phyloP scores from a whole-genome alignment of 768 basidiomycete species.

The Chalciporus chontae region DNA sequence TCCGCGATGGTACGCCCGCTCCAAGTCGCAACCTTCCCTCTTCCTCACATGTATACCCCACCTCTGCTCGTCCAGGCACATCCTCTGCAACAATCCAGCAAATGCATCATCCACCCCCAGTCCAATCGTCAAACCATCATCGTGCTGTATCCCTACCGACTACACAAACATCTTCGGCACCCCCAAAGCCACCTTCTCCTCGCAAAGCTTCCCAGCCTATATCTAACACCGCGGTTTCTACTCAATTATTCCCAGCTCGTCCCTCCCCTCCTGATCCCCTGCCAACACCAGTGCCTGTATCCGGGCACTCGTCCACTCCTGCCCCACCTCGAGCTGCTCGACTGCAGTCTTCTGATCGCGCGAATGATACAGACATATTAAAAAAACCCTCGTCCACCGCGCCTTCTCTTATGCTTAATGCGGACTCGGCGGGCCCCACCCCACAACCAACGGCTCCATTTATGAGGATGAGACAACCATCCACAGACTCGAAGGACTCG shows the following conservation, averaged over 20 bases:
- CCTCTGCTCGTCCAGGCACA: conserved; percentile 19
- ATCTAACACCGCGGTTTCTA: conserved; percentile 20
- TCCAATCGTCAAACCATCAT: conserved; percentile 28
- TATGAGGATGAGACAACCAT: conserved; percentile 21
- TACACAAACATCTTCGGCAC: conserved; percentile 13
- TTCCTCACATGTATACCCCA: conserved; percentile 22
- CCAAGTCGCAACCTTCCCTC: conserved; percentile 17
- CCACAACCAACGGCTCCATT: conserved; percentile 14
- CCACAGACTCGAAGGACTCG: conserved; percentile 33
- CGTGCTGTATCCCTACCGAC: conserved; percentile 37
- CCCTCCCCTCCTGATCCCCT: conserved; percentile 17
- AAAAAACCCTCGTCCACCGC: conserved; percentile 66
- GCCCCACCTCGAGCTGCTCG: conserved; percentile 26
- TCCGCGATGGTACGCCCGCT: conserved; percentile 20
- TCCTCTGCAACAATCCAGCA: conserved; percentile 20
- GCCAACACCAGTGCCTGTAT: conserved; percentile 24
- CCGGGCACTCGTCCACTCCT: conserved; percentile 31
- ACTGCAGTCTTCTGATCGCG: conserved; percentile 27
- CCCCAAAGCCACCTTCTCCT: conserved; percentile 26
- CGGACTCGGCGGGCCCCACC: conserved; percentile 17
- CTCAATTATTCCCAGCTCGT: conserved; percentile 30
- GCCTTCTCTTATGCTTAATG: conserved; percentile 42
- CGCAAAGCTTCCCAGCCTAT: conserved; percentile 29
- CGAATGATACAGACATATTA: conserved; percentile 50
- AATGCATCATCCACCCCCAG: conserved; percentile 17